Base-by-base conservation (phyloP, 2,329 filamentous ascomycete genomes). In the Cordyceps pruinosa region DNA sequence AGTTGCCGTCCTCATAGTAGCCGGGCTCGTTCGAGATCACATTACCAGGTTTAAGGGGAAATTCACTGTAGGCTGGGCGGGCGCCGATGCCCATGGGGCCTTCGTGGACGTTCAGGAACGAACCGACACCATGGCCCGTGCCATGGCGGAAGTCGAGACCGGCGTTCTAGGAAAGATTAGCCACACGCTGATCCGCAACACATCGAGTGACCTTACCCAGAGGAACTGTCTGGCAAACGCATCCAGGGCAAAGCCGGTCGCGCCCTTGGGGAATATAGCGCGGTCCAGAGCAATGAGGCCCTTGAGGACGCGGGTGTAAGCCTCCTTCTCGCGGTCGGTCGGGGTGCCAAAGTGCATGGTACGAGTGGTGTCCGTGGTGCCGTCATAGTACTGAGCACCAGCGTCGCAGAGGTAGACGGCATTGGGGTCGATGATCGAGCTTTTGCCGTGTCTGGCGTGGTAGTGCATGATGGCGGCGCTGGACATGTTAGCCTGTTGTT, bases 401-500 rank as follows among this genome's bases (percentile, higher is more conserved):
- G 94, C 97, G 72, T 99, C 94, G 69, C 94, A 99, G 3, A 99
- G 83, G 67, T 99, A 99, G 58, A 99, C 84, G 15, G 86, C 85
- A 7, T 85, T 84, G 0, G 90, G 90, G 63, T 99, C 90, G 64
- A 99, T 90, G 28, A 82, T 76, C 9, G 91, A 83, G 72, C 93
- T 97, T 61, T 80, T 87, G 21, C 88, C 90, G 56, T 82, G 84
- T 68, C 96, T 89, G 0, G 94, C 92, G 64, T 88, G 89, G 77
- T 99, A 99, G 70, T 99, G 94, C 58, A 99, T 99, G 13, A 99
- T 83, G 5, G 94, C 94, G 58, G 91, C 94, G 69, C 94, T 96
- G 59, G 21, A 58, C 39, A 46, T 46, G 30, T 64, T 15, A 59
- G 63, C 32, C 42, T 21, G 48, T 32, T 25, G 23, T 2, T 17